These are phyloP conservation scores for Elongisporangium senticosum DNA, from an alignment of 352 stramenopile species.

Conservation along the genomic window DNA sequence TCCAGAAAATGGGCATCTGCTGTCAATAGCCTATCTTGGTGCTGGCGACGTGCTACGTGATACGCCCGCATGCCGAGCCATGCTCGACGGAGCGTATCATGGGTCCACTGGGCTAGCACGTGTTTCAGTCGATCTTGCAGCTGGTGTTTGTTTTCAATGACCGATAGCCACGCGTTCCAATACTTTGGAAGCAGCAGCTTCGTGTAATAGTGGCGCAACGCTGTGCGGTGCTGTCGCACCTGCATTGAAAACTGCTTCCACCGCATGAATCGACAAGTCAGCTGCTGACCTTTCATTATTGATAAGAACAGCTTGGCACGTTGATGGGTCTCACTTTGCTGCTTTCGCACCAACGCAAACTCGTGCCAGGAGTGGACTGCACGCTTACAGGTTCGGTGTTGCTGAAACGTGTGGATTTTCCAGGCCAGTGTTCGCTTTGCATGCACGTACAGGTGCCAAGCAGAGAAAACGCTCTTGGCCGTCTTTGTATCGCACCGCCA, in stretches of 20 bases:
- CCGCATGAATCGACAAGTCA: conserved; percentile 11
- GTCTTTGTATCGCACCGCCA: conserved; percentile 14
- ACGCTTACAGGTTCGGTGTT: neutral
- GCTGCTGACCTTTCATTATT: conserved; percentile 9
- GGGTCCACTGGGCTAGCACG: conserved; percentile 14
- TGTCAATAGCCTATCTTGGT: neutral
- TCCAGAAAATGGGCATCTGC: conserved; percentile 11
- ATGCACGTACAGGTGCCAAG: conserved; percentile 14
- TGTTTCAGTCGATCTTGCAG: conserved; percentile 1
- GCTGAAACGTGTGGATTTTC: neutral
- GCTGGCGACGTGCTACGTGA: neutral
- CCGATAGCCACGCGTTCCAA: conserved; percentile 21
- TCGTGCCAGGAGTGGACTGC: neutral
- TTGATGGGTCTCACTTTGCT: conserved; percentile 1
- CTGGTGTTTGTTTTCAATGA: conserved; percentile 1
- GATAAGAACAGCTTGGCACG: conserved; percentile 15
- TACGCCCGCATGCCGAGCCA: conserved; percentile 19
- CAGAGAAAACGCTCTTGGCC: conserved; percentile 7
- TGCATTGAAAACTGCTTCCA: conserved; percentile 16
- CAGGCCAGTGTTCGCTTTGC: neutral
- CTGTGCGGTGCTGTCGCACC: conserved; percentile 15
- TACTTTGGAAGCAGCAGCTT: conserved; percentile 20
- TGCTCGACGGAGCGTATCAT: conserved; percentile 14
- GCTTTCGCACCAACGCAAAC: conserved; percentile 4
- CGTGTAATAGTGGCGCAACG: conserved; percentile 17